Evolutionary conservation across 768 basidiomycete genomes (phyloP).

Genomic region (Russula abietina): DNA sequence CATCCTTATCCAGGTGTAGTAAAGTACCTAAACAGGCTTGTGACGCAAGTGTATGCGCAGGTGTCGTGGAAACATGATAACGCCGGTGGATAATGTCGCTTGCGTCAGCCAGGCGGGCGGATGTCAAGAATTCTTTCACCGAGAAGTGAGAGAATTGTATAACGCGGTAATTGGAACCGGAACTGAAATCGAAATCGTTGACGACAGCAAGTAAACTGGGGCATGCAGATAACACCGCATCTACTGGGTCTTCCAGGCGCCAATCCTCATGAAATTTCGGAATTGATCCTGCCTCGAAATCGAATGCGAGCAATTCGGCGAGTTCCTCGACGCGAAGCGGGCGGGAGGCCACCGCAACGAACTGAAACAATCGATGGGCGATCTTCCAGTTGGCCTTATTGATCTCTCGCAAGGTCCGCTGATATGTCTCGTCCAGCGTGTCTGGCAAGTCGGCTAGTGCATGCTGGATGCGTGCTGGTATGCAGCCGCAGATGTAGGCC

Average conservation of each 20-base stretch:
- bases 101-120: not conserved
- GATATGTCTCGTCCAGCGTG: not conserved
- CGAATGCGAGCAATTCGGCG: not conserved
- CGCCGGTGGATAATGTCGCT: not conserved
- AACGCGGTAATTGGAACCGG: not conserved
- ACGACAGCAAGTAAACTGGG: not conserved
- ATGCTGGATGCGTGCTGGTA: not conserved
- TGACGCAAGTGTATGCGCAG: not conserved
- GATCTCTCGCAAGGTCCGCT: not conserved
- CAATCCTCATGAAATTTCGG: not conserved
- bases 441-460: not conserved
- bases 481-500: not conserved
- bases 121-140: not conserved
- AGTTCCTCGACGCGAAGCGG: not conserved
- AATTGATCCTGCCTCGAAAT: not conserved
- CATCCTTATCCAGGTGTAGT: not conserved
- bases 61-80: not conserved
- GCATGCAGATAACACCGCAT: not conserved
- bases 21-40: not conserved
- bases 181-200: not conserved
- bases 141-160: not conserved
- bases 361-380: not conserved
- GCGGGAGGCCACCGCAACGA: not conserved
- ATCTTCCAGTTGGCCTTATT: not conserved
- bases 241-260: not conserved